Conservation (phyloP, 805 yeast species). For the Torulaspora gathmanii region DNA sequence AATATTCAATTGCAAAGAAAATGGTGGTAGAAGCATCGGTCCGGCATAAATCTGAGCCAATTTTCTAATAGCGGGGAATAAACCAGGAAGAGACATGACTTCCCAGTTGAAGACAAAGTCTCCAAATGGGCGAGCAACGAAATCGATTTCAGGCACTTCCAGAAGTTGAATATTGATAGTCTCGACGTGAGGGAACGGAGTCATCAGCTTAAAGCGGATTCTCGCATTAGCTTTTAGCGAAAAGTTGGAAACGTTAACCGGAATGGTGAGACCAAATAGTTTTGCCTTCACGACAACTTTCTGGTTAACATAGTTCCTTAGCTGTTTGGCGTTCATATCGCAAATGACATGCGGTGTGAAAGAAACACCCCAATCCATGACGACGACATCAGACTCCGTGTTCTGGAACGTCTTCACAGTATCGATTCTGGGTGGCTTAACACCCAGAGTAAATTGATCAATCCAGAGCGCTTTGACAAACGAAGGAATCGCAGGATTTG, state of each 20-base stretch:
- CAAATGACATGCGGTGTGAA: slow-evolving; percentile 87
- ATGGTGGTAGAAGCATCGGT: slow-evolving; percentile 81
- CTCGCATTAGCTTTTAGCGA: slow-evolving; percentile 72
- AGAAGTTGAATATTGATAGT: slow-evolving; percentile 80
- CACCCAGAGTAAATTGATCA: slow-evolving; percentile 84
- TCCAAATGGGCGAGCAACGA: slow-evolving; percentile 66
- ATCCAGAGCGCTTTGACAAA: slow-evolving; percentile 81
- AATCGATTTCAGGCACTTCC: slow-evolving; percentile 87
- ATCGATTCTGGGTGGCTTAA: slow-evolving; percentile 93
- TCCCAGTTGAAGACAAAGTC: slow-evolving; percentile 86
- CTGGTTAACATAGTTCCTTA: slow-evolving; percentile 80
- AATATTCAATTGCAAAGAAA: slow-evolving; percentile 87
- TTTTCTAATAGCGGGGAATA: slow-evolving; percentile 73
- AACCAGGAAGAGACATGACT: slow-evolving; percentile 79
- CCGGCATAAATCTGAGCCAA: slow-evolving; percentile 85
- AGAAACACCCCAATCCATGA: slow-evolving; percentile 95
- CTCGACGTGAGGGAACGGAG: slow-evolving; percentile 88
- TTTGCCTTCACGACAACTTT: slow-evolving; percentile 70
- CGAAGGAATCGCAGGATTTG: slow-evolving; percentile 68
- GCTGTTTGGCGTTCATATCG: slow-evolving; percentile 80
- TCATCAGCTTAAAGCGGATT: slow-evolving; percentile 83
- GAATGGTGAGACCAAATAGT: slow-evolving; percentile 77
- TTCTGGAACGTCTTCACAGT: slow-evolving; percentile 83
- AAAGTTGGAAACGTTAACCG: slow-evolving; percentile 74
- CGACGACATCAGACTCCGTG: slow-evolving; percentile 88